phyloP scores from a whole-genome alignment of 1,139 yeast genomes.

The Tardiomyces digboiensis region DNA sequence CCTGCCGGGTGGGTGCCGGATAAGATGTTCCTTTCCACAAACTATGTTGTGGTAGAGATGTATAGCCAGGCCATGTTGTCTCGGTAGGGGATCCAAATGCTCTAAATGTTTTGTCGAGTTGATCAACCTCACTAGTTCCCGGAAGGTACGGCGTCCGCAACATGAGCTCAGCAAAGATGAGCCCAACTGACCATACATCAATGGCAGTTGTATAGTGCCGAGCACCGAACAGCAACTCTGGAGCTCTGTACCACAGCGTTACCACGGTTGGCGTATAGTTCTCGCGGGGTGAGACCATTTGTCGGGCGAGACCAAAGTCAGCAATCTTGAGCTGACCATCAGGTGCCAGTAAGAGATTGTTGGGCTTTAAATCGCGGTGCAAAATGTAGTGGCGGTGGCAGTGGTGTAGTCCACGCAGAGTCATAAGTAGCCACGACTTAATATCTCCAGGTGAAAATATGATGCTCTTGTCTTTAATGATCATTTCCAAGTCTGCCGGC shows the following conservation, averaged over 20 bases:
- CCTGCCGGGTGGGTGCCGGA: conserved; percentile 75
- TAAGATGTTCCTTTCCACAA: not conserved
- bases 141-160: conserved; percentile 90
- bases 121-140: conserved; percentile 85
- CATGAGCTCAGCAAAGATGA: conserved; percentile 96
- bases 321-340: conserved; percentile 85
- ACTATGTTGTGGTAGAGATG: conserved; percentile 33
- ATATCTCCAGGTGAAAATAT: conserved; percentile 82
- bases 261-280: conserved; percentile 84
- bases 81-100: conserved; percentile 97
- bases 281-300: conserved; percentile 72
- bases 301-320: conserved; percentile 93
- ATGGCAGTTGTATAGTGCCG: conserved; percentile 81
- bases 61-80: conserved; percentile 84
- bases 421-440: conserved; percentile 92
- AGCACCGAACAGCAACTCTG: conserved; percentile 85
- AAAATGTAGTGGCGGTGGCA: conserved; percentile 86
- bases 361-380: conserved; percentile 53
- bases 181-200: conserved; percentile 93
- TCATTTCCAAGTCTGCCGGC: conserved; percentile 85
- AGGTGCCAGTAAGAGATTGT: conserved; percentile 75
- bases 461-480: conserved; percentile 70
- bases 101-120: conserved; percentile 80
- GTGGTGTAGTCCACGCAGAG: conserved; percentile 87
- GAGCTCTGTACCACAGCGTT: conserved; percentile 96